These are phyloP conservation scores for Auricularia cornea DNA, from an alignment of 768 basidiomycete genomes.

Conservation along the genomic window DNA sequence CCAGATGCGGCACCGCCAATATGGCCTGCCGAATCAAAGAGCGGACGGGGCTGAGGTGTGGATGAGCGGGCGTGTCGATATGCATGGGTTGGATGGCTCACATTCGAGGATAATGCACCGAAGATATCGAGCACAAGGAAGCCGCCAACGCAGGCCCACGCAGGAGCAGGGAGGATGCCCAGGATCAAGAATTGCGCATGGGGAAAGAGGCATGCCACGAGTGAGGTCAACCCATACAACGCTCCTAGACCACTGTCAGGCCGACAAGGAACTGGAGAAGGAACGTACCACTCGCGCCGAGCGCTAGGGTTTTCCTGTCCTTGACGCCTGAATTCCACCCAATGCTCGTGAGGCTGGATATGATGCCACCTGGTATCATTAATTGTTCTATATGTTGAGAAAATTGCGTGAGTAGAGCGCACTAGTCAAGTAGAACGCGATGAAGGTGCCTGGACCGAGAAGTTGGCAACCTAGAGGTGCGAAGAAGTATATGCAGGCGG, in stretches of 20 bases:
- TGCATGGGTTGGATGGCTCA: too few species aligned
- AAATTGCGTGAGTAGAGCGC: neutral
- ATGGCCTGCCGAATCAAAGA: neutral
- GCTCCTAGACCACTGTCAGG: neutral
- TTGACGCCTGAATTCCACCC: neutral
- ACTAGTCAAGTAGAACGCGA: neutral
- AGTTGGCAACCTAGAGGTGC: neutral
- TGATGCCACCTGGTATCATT: neutral
- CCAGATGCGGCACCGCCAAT: neutral
- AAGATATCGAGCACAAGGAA: too few species aligned
- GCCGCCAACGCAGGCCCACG: neutral
- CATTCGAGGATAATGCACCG: neutral
- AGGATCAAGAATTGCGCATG: neutral
- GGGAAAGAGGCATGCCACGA: neutral
- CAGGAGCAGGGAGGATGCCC: neutral
- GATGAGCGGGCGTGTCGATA: too few species aligned
- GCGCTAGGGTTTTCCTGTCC: neutral
- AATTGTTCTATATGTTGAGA: neutral
- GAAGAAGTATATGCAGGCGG: neutral
- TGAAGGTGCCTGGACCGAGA: neutral
- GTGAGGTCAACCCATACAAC: neutral
- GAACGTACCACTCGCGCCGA: neutral
- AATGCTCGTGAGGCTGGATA: neutral
- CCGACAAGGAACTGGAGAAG: neutral
- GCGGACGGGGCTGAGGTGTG: too few species aligned